Percentiles rank a stretch among this genome's conserved stretches.
phyloP scores from a whole-genome alignment of 2,329 filamentous ascomycete genomes.

The Tolypocladium album region DNA sequence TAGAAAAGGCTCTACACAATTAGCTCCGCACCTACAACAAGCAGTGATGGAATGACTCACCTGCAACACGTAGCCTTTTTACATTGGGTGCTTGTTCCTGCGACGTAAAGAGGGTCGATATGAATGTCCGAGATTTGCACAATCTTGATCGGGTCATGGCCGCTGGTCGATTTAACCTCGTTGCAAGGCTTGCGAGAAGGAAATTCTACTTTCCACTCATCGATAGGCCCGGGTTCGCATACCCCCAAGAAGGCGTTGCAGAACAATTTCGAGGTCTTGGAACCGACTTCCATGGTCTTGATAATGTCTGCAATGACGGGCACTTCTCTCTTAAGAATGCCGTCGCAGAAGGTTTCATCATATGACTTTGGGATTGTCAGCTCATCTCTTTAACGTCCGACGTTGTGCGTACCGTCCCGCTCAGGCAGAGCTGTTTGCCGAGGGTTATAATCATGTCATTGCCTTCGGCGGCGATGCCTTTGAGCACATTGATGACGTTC shows the following conservation, averaged over 20 bases:
- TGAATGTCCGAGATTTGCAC: slow-evolving; percentile 53
- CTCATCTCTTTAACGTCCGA: slow-evolving; percentile 12
- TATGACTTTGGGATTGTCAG: not conserved
- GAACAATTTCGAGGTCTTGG: slow-evolving; percentile 37
- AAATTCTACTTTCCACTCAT: slow-evolving; percentile 30
- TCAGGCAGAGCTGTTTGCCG: slow-evolving; percentile 19
- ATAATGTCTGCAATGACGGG: slow-evolving; percentile 40
- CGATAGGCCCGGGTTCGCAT: slow-evolving; percentile 36
- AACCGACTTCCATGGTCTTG: slow-evolving; percentile 33
- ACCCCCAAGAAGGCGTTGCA: slow-evolving; percentile 42
- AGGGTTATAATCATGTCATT: slow-evolving; percentile 28
- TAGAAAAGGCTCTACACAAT: slow-evolving; percentile 28
- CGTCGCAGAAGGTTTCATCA: slow-evolving; percentile 44
- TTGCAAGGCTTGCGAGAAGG: slow-evolving; percentile 28
- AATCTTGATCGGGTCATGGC: slow-evolving; percentile 36
- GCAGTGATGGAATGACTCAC: slow-evolving; percentile 9
- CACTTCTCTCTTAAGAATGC: slow-evolving; percentile 38
- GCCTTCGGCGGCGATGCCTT: slow-evolving; percentile 31
- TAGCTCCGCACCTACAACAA: not conserved
- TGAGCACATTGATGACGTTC: slow-evolving; percentile 22
- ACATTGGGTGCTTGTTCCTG: slow-evolving; percentile 43
- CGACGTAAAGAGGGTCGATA: slow-evolving; percentile 42
- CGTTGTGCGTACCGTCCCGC: slow-evolving; percentile 23
- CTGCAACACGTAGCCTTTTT: slow-evolving; percentile 50
- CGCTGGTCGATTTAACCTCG: slow-evolving; percentile 24